Base-by-base conservation (phyloP, 176 grass and related monocot genomes). In the Alopecurus myosuroides region DNA sequence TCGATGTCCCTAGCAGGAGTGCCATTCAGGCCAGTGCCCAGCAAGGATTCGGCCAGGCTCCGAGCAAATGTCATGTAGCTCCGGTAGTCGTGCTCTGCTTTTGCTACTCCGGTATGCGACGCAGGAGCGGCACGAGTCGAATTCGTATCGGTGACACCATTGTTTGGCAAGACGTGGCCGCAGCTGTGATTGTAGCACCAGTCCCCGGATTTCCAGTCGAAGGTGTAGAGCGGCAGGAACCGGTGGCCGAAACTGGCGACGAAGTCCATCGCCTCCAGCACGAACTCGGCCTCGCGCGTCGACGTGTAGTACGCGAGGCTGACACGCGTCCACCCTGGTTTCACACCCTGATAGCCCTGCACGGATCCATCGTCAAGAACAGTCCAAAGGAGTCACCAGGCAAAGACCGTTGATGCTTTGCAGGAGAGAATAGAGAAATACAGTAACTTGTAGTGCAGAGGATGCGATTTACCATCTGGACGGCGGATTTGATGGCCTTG, bases 261-360 rank as follows among this genome's bases (percentile, higher is more conserved):
- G 76, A 97, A 92, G 18, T 90, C 92, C 6, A 94, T 60, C 0
- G 89, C 80, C n/a, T 88, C 83, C 30, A 97, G 83, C 53, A 97
- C 85, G 89, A 97, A 94, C 50, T 70, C 85, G 19, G 89, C 91
- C 76, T 97, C 94, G 55, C 80, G 72, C 81, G 36, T 56, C 53
- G 86, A 81, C 68, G 84, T 87, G 85, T 94, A 97, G 83, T 94
- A 97, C 2, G 87, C 65, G 7, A 97, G 88, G 71, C 94, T 97
- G 11, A 97, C 62, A 5, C 94, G 85, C 5, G 94, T 97, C 90
- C 89, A 97, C 79, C 94, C 92, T 6, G 92, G 94, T 7, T 85
- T 87, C 35, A 97, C 70, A 18, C 94, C 92, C 52, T 82, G 81
- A 62, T 94, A 94, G 6, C 94, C 94, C 94, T 96, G 88, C 49